Percentiles rank a stretch among this genome's conserved stretches.
Conservation (phyloP, 176 grass and related monocot species). For the Carex myosuroides region DNA sequence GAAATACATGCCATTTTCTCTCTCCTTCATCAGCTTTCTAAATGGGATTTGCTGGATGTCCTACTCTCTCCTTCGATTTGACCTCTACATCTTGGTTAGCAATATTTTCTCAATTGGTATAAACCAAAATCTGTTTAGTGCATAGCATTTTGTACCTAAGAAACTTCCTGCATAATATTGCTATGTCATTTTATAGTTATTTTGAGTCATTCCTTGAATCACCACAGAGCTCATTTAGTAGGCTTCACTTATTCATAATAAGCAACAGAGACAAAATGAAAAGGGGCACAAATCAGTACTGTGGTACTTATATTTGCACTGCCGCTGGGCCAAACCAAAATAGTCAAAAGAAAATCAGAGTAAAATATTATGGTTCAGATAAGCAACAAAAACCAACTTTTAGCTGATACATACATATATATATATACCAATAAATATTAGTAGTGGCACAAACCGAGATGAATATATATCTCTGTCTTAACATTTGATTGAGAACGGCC, state of each 20-base stretch:
- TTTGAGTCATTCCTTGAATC: not conserved
- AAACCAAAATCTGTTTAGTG: not conserved
- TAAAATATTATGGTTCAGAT: not conserved
- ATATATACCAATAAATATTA: not conserved
- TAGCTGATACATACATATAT: no score
- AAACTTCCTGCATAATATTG: not conserved
- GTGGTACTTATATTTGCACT: not conserved
- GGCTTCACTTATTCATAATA: not conserved
- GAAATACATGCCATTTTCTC: conserved; percentile 58
- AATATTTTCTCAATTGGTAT: not conserved
- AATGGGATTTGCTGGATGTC: conserved; percentile 63
- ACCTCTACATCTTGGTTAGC: conserved; percentile 51
- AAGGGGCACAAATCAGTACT: not conserved
- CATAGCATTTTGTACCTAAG: not conserved
- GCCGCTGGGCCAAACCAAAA: not conserved
- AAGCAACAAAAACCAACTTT: not conserved
- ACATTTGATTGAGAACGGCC: not conserved
- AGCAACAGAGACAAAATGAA: not conserved
- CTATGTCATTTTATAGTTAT: not conserved
- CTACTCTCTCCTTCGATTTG: conserved; percentile 66
- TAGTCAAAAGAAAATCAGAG: no score
- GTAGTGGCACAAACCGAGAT: not conserved
- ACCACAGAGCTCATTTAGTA: not conserved
- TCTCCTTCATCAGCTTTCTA: conserved; percentile 42
- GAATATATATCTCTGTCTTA: not conserved